phyloP scores from a whole-genome alignment of 352 stramenopile species.

The Globisporangium spiculum region DNA sequence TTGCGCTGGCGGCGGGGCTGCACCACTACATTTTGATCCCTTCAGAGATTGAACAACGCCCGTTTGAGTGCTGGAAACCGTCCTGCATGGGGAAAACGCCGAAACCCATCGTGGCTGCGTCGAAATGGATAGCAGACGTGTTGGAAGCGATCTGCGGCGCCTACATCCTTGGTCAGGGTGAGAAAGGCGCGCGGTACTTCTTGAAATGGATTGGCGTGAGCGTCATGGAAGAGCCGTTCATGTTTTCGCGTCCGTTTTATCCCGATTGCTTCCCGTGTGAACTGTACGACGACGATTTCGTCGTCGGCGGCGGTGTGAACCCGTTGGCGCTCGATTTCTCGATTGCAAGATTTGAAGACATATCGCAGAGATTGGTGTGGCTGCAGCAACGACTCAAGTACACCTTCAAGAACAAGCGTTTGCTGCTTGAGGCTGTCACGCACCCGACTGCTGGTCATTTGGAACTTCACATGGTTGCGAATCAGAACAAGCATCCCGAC shows the following conservation, averaged over 20 bases:
- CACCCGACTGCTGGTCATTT: conserved; percentile 73
- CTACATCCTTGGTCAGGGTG: conserved; percentile 68
- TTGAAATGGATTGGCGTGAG: conserved; percentile 74
- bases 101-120: conserved; percentile 60
- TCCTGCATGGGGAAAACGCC: conserved; percentile 86
- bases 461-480: conserved; percentile 37
- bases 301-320: conserved; percentile 20
- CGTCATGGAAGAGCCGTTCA: conserved; percentile 40
- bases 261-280: conserved; percentile 69
- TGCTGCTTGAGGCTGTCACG: conserved; percentile 76
- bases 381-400: conserved; percentile 83
- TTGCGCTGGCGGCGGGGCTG: conserved; percentile 50
- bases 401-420: conserved; percentile 71
- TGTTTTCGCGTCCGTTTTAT: conserved; percentile 54
- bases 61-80: conserved; percentile 83
- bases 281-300: conserved; percentile 34
- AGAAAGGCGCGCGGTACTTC: conserved; percentile 73
- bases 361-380: conserved; percentile 45
- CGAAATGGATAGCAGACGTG: conserved; percentile 86
- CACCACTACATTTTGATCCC: conserved; percentile 84
- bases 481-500: not conserved
- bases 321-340: conserved; percentile 49
- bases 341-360: conserved; percentile 53
- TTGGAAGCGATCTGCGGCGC: conserved; percentile 80
- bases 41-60: conserved; percentile 74